phyloP scores from a whole-genome alignment of 495 filamentous ascomycete genomes.

The Aspergillus nidulans region DNA sequence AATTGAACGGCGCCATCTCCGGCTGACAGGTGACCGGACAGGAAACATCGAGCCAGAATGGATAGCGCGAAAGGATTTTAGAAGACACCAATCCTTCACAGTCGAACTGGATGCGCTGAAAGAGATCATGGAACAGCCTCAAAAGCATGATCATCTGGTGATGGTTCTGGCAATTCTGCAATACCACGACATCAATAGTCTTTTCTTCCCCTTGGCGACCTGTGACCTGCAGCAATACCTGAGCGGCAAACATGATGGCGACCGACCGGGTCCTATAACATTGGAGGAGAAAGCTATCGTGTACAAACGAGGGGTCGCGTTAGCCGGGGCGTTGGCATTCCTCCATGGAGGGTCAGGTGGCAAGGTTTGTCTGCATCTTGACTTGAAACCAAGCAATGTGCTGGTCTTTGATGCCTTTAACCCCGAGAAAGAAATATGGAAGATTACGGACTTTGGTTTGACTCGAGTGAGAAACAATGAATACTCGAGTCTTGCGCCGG shows the following conservation, averaged over 20 bases:
- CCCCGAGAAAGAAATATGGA: slow-evolving; percentile 20
- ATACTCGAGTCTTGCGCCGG: slow-evolving; percentile 1
- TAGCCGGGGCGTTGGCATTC: slow-evolving; percentile 23
- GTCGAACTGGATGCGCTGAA: slow-evolving; percentile 8
- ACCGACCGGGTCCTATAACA: not conserved
- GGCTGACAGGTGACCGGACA: not conserved
- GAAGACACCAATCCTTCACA: slow-evolving; percentile 5
- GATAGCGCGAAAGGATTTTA: slow-evolving; percentile 18
- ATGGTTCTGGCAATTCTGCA: slow-evolving; percentile 16
- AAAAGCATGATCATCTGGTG: slow-evolving; percentile 11
- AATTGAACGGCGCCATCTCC: slow-evolving; percentile 12
- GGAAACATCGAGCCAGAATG: not conserved
- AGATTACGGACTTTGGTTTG: slow-evolving; percentile 30
- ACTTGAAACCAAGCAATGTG: slow-evolving; percentile 44
- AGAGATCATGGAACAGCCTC: slow-evolving; percentile 9
- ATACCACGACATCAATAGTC: slow-evolving; percentile 12
- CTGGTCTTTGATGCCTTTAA: slow-evolving; percentile 22
- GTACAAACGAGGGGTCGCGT: slow-evolving; percentile 10
- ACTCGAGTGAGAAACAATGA: slow-evolving; percentile 15
- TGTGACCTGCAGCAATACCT: slow-evolving; percentile 16
- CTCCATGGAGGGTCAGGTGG: slow-evolving; percentile 20
- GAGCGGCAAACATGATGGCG: not conserved
- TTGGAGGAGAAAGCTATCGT: slow-evolving; percentile 8
- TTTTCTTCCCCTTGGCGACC: slow-evolving; percentile 16
- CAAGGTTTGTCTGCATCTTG: slow-evolving; percentile 29